Base-by-base conservation (phyloP, 2,329 filamentous ascomycete genomes). In the Colletotrichum liaoningense region DNA sequence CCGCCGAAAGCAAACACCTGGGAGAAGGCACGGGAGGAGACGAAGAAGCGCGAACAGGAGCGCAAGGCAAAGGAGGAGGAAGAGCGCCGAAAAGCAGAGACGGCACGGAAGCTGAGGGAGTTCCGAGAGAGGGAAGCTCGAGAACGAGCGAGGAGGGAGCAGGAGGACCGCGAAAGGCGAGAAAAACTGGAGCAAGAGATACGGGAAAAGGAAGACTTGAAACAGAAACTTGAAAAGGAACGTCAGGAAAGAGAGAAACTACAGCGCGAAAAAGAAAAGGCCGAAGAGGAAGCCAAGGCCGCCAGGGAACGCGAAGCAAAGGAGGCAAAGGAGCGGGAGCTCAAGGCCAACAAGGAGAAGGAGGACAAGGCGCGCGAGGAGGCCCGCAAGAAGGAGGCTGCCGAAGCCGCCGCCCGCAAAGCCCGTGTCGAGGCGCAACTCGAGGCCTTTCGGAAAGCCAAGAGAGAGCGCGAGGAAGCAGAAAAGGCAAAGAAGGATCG, bases 31-130 rank as follows among this genome's bases (percentile, higher is more conserved):
- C 86, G 92, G 67, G 92, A 94, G 78, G 92, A 93, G 76, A 92
- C 89, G 24, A 85, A 89, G 56, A 88, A 86, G 71, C 87, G 88
- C 68, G 91, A 93, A 76, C 91, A 92, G 75, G 90, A 93, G 75
- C 90, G 90, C 12, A 92, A 87, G 77, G 84, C 84, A 2, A 88
- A 86, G 74, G 90, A 91, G 75, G 90, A 89, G 3, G 91, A 93
- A 75, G 87, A 89, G 75, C 89, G 90, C 75, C 85, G 88, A 74
- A 88, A 86, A 54, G 89, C 91, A 42, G 89, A 90, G n/a, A 83
- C 87, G 3, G 84, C 87, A 46, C 87, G 84, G 70, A 83, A 86
- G 67, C 79, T 91, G 2, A 87, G 84, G 38, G 89, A 91, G 75
- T 81, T 89, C 12, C 86, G 88, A 49, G 89, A 90, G 57, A 90